Evolutionary conservation across 352 stramenopile species (phyloP).

Genomic region (Phytophthora pisi): DNA sequence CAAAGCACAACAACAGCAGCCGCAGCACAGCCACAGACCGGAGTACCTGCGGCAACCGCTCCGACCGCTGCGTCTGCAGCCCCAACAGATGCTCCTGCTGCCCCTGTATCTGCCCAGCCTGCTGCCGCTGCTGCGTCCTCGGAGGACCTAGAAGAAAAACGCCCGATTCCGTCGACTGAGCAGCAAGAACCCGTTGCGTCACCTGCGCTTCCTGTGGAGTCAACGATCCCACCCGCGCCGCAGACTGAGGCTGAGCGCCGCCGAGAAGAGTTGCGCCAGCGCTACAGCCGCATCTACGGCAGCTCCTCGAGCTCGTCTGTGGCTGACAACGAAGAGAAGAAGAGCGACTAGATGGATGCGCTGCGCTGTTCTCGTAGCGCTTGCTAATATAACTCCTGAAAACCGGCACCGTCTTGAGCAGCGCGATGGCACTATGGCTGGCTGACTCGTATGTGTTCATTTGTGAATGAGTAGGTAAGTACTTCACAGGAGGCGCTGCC

Average conservation of each 20-base stretch:
- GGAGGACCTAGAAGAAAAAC: slow-evolving; percentile 51
- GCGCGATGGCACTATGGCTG: background rate
- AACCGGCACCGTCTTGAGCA: background rate
- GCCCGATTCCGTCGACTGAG: slow-evolving; percentile 21
- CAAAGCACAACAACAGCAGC: slow-evolving; percentile 2
- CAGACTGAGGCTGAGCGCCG: slow-evolving; percentile 56
- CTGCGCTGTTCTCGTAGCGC: background rate
- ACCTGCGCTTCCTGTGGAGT: slow-evolving; percentile 34
- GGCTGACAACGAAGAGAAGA: slow-evolving; percentile 44
- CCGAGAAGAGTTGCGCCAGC: slow-evolving; percentile 57
- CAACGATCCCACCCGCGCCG: slow-evolving; percentile 41
- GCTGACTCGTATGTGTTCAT: background rate
- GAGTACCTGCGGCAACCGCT: slow-evolving; percentile 10
- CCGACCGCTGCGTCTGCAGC: slow-evolving; percentile 8
- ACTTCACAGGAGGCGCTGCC: slow-evolving; percentile 13
- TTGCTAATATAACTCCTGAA: slow-evolving; percentile 32
- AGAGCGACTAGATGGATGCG: slow-evolving; percentile 35
- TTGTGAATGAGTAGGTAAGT: slow-evolving; percentile 1
- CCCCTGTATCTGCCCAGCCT: slow-evolving; percentile 9
- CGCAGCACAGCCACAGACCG: slow-evolving; percentile 11
- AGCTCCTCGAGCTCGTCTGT: slow-evolving; percentile 29
- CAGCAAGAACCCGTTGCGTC: slow-evolving; percentile 10
- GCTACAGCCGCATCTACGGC: slow-evolving; percentile 62
- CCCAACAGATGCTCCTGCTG: background rate
- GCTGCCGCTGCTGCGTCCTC: background rate